Base-by-base conservation (phyloP, 306 rosid genomes). In the Potentilla sterilis region DNA sequence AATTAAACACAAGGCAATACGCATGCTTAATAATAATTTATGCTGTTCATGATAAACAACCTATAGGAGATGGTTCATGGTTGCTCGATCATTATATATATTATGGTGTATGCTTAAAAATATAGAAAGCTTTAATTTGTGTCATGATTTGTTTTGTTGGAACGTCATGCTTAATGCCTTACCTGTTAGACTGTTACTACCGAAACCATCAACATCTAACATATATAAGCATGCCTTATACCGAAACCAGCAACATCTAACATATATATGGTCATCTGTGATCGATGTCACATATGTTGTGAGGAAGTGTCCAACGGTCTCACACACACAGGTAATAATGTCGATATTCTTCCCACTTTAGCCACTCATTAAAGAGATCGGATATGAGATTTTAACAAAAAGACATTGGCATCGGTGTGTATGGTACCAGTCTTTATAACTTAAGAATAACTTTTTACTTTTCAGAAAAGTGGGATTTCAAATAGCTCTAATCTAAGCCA, bases 81-180 rank as follows among this genome's bases (percentile, higher is more conserved):
- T 34, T 62, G 67, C 67, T 34, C n/a, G 42, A 62, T 62, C 22
- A 7, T 62, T 10, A 32, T 61, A 32, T 32, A 28, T 47, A 47
- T 47, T 14, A 46, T 46, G 21, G 12, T 46, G 21, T 58, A 61
- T 32, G 38, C 5, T 62, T 13, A 62, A 12, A 13, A 12, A 13
- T 32, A 35, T 16, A 9, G 9, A 8, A 40, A 66, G 49, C 35
- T 62, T 34, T 9, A 55, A 55, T 55, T 42, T 67, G 71, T 41
- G 51, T 10, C 71, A 38, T 54, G 65, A 54, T 21, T 38, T 21
- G 14, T 37, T 37, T 40, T 21, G 76, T 54, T 54, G 32, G 46
- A 11, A 32, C 34, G 41, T 58, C 63, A 35, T 77, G 51, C 54
- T 38, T 48, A 41, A 77, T 68, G 28, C 61, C 35, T 76, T 22